Conservation (phyloP, 352 stramenopile genomes). For the Blastocystis hominis region DNA sequence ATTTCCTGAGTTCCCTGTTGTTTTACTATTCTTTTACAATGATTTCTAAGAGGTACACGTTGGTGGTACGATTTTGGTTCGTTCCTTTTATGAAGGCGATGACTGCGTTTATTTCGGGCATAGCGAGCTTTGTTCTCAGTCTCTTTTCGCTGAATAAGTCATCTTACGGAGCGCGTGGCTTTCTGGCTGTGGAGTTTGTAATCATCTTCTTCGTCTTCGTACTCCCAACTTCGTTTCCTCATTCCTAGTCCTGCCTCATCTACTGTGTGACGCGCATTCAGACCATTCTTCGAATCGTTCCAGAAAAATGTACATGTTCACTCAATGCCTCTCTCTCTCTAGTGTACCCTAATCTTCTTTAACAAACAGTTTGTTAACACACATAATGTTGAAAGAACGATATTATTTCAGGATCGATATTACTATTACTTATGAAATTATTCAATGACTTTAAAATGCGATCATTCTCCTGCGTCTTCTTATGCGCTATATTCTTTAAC, state of each 20-base stretch:
- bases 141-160: background rate
- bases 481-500: background rate
- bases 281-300: constrained; percentile 27
- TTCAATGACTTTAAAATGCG: no score
- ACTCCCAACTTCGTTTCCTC: background rate
- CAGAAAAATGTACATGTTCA: background rate
- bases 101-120: background rate
- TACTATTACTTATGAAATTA: no score
- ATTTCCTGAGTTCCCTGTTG: background rate
- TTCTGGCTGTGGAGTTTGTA: background rate
- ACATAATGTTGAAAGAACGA: background rate
- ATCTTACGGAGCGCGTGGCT: background rate
- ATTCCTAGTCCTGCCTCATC: background rate
- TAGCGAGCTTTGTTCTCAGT: background rate
- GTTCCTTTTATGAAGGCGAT: background rate
- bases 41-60: background rate
- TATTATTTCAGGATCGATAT: no score
- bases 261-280: constrained; percentile 25
- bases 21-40: background rate
- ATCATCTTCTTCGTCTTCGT: constrained; percentile 13
- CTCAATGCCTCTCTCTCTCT: background rate
- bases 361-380: background rate
- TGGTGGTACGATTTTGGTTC: background rate
- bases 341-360: constrained; percentile 47
- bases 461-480: background rate